Conservation (phyloP, 371 early-diverging fungal species). For the Nosema muscidifuracis region DNA sequence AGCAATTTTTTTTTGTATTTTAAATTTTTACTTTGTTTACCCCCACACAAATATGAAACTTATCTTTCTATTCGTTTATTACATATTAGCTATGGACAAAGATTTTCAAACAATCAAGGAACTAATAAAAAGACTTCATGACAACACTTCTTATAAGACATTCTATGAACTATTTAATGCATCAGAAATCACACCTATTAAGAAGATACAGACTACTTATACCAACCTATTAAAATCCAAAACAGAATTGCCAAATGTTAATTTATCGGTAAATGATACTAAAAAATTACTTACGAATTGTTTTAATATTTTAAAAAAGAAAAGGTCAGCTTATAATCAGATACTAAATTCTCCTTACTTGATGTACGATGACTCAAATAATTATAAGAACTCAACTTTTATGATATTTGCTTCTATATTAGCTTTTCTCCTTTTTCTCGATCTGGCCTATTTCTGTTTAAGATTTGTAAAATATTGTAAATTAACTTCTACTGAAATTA, state of each 20-base stretch:
- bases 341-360: conserved; percentile 26
- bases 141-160: conserved; percentile 21
- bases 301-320: conserved; percentile 23
- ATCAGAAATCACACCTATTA: background rate
- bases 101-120: background rate
- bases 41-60: too few species aligned
- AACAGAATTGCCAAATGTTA: background rate
- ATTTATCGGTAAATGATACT: conserved; percentile 10
- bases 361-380: conserved; percentile 13
- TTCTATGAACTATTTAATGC: conserved; percentile 42
- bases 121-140: conserved; percentile 31
- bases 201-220: conserved; percentile 32
- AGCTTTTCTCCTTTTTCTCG: background rate
- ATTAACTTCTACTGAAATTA: background rate
- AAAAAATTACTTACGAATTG: conserved; percentile 19
- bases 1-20: too few species aligned
- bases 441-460: conserved; percentile 12
- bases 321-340: conserved; percentile 29
- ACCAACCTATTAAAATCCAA: conserved; percentile 17
- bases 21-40: too few species aligned
- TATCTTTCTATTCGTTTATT: background rate
- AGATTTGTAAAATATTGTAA: conserved; percentile 2
- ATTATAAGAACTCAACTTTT: conserved; percentile 18
- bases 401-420: conserved; percentile 13
- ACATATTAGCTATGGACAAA: background rate